Percentiles rank a stretch among this genome's conserved stretches.
Conservation (phyloP, 805 yeast genomes). For the Hanseniaspora meyeri region DNA sequence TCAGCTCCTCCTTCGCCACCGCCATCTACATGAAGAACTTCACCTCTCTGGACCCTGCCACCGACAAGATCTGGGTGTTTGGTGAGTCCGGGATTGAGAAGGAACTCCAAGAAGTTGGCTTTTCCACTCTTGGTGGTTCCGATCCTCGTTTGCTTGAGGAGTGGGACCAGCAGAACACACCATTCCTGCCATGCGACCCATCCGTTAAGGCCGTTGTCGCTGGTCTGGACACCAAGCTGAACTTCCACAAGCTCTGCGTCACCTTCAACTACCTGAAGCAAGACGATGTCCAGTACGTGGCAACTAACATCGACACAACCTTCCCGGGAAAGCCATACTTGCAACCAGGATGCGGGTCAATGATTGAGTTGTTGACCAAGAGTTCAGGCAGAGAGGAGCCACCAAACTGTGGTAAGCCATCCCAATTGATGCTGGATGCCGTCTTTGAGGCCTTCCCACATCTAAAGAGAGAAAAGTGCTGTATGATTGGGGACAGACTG, state of each 20-base stretch:
- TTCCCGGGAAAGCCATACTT: slow-evolving; percentile 79
- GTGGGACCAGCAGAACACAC: slow-evolving; percentile 45
- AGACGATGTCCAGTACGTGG: slow-evolving; percentile 51
- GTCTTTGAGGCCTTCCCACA: slow-evolving; percentile 54
- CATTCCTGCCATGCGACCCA: slow-evolving; percentile 50
- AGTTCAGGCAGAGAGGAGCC: slow-evolving; percentile 68
- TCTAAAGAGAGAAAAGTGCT: slow-evolving; percentile 46
- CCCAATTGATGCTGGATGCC: slow-evolving; percentile 78
- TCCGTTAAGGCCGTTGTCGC: slow-evolving; percentile 79
- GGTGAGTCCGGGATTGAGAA: slow-evolving; percentile 81
- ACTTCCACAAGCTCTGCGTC: slow-evolving; percentile 68
- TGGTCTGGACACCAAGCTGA: slow-evolving; percentile 66
- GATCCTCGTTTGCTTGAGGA: slow-evolving; percentile 47
- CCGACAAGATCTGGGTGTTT: slow-evolving; percentile 69
- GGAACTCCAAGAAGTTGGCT: slow-evolving; percentile 67
- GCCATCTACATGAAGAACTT: slow-evolving; percentile 76
- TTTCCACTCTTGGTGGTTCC: slow-evolving; percentile 67
- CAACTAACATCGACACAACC: slow-evolving; percentile 91
- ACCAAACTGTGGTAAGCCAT: slow-evolving; percentile 86
- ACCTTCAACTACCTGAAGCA: slow-evolving; percentile 64
- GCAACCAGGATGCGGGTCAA: slow-evolving; percentile 91
- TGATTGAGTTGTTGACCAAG: slow-evolving; percentile 61
- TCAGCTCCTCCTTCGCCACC: slow-evolving; percentile 84
- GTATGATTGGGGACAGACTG: slow-evolving; percentile 92
- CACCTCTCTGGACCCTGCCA: slow-evolving; percentile 55